Evolutionary conservation across 2,329 filamentous ascomycete species (phyloP).

Genomic region (Fusarium sp.): DNA sequence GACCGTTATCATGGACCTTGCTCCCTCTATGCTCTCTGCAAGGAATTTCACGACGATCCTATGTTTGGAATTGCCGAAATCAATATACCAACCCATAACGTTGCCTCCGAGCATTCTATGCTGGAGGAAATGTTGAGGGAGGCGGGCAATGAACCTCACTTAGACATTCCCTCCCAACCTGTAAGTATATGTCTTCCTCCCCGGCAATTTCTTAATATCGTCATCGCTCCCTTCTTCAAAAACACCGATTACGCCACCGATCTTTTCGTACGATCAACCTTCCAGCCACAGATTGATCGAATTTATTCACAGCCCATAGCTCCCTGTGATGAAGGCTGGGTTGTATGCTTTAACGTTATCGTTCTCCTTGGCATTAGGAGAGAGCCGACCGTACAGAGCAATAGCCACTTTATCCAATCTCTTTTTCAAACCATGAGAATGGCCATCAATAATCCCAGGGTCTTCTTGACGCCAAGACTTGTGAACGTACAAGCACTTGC

Average conservation of each 20-base stretch:
- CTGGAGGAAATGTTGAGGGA: conserved; percentile 41
- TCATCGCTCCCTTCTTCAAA: conserved; percentile 43
- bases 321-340: conserved; percentile 42
- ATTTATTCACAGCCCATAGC: conserved; percentile 38
- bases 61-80: conserved; percentile 16
- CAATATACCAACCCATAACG: conserved; percentile 1
- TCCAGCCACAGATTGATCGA: conserved; percentile 41
- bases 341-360: conserved; percentile 43
- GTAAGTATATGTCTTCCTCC: conserved; percentile 37
- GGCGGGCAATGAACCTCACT: conserved; percentile 35
- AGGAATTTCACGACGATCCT: conserved; percentile 39
- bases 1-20: conserved; percentile 43
- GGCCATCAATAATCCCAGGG: conserved; percentile 43
- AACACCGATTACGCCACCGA: conserved; percentile 43
- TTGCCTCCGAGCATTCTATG: conserved; percentile 12
- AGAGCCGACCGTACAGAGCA: conserved; percentile 35
- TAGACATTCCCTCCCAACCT: conserved; percentile 37
- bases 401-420: conserved; percentile 42
- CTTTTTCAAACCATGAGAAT: conserved; percentile 43
- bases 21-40: conserved; percentile 43
- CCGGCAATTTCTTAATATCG: conserved; percentile 42
- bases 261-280: conserved; percentile 36
- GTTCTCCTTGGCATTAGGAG: conserved; percentile 42
- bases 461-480: conserved; percentile 42
- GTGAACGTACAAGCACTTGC: conserved; percentile 44